These are phyloP conservation scores for Talaromyces rugulosus DNA, from an alignment of 2,329 filamentous ascomycete species.

Conservation along the genomic window DNA sequence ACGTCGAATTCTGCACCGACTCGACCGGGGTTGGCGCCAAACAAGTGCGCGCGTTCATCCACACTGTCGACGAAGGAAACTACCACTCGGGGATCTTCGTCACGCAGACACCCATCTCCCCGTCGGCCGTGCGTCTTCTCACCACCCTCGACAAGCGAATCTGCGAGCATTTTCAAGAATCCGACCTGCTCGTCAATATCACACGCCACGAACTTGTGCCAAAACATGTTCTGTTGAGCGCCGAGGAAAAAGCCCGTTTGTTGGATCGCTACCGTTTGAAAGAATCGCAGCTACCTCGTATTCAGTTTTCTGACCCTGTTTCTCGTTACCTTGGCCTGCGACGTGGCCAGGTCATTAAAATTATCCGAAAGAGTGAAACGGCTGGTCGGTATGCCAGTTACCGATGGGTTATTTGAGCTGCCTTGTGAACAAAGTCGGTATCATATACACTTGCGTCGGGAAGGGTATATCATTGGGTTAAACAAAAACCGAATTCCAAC, in stretches of 20 bases:
- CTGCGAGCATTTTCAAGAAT: slow-evolving; percentile 93
- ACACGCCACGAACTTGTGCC: slow-evolving; percentile 96
- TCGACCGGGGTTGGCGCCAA: slow-evolving; percentile 74
- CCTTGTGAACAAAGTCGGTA: neutral
- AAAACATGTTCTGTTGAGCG: slow-evolving; percentile 83
- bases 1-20: slow-evolving; percentile 85
- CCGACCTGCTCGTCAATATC: slow-evolving; percentile 95
- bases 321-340: slow-evolving; percentile 86
- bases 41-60: slow-evolving; percentile 85
- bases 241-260: slow-evolving; percentile 81
- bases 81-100: slow-evolving; percentile 91
- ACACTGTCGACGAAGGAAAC: slow-evolving; percentile 72
- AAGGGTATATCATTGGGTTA: neutral
- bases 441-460: neutral
- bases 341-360: slow-evolving; percentile 95
- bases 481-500: neutral
- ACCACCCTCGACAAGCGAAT: slow-evolving; percentile 71
- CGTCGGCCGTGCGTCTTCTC: slow-evolving; percentile 83
- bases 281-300: slow-evolving; percentile 93
- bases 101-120: slow-evolving; percentile 74
- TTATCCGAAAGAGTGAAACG: slow-evolving; percentile 91
- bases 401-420: slow-evolving; percentile 55
- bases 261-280: slow-evolving; percentile 89
- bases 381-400: slow-evolving; percentile 97
- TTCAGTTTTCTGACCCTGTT: slow-evolving; percentile 87